These are phyloP conservation scores for Apiotrichum laibachii DNA, from an alignment of 1,284 basidiomycete species.

Conservation along the genomic window DNA sequence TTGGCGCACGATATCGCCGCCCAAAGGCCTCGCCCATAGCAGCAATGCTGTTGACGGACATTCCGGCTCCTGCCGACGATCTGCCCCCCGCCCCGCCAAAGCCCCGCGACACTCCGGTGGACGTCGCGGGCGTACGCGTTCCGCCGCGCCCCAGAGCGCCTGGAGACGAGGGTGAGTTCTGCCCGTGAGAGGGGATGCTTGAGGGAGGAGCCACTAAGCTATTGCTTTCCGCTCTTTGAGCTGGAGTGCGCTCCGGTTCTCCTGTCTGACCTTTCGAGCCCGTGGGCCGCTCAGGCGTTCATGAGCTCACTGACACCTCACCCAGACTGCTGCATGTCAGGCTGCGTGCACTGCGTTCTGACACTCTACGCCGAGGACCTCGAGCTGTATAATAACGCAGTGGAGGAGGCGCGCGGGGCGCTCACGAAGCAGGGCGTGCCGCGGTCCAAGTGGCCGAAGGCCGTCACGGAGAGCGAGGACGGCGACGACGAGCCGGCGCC, in stretches of 20 bases:
- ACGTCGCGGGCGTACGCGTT: slow-evolving; percentile 35
- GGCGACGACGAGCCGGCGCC: neutral
- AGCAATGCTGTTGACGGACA: too few species aligned
- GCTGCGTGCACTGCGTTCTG: slow-evolving; percentile 83
- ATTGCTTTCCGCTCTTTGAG: too few species aligned
- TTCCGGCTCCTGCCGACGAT: too few species aligned
- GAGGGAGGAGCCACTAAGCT: too few species aligned
- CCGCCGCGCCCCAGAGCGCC: slow-evolving; percentile 42
- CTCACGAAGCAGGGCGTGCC: slow-evolving; percentile 59
- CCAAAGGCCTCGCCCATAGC: neutral
- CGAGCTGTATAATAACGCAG: slow-evolving; percentile 61
- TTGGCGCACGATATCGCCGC: slow-evolving; percentile 18
- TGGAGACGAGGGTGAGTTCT: slow-evolving; percentile 41
- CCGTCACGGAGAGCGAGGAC: slow-evolving; percentile 30
- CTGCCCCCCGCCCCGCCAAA: too few species aligned
- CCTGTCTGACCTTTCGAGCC: too few species aligned
- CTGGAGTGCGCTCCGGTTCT: too few species aligned
- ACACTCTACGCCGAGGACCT: slow-evolving; percentile 78
- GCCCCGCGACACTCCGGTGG: slow-evolving; percentile 23
- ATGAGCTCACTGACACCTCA: neutral
- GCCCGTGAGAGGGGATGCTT: neutral
- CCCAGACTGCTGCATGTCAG: slow-evolving; percentile 86
- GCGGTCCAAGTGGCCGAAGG: slow-evolving; percentile 63
- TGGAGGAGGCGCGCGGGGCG: slow-evolving; percentile 57
- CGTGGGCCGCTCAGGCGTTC: too few species aligned